Evolutionary conservation across 2,329 filamentous ascomycete genomes (phyloP), one percentile per base, ranked within the genome.

Genomic region (Leptosphaerulina australis): DNA sequence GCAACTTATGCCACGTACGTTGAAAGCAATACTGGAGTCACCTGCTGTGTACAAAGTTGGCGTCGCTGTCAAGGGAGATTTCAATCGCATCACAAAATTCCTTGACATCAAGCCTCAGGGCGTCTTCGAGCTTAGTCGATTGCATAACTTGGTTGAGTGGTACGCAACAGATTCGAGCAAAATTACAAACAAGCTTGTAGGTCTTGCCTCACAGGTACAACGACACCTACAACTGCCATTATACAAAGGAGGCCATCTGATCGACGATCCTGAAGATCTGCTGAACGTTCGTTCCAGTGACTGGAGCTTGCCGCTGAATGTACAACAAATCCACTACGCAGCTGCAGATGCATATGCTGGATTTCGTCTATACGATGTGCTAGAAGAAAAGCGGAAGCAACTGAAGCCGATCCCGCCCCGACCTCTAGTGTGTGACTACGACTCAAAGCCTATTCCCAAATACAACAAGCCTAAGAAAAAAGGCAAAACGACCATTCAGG

Each of bases 301-400:
- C 67, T 97, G 92, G 92, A 83, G 83, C 15, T 73, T 77, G 50
- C 64, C 75, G 0, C 74, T 97, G 24, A 78, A 76, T 29, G 72
- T 80, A 56, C 71, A 83, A 9, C 92, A 97, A 66, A 81, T 91
- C 12, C 73, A 81, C 81, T 93, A 81, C 76, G 72, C 91, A 14
- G 91, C 90, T 3, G 85, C 88, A 0, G 92, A 97, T 71, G 88
- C 91, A 0, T 97, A 96, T 68, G 91, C 91, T 22, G 87, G 88
- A 10, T 72, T 93, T 9, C 87, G 90, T 47, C 76, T 97, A 1
- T 96, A 84, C 64, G 78, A 90, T 52, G 79, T 81, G 1, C 76
- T 96, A 34, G 87, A 97, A 49, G 74, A 82, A 39, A 83, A 88
- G 62, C 81, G 92, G 12, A 78, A 83, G 59, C 75, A 77, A 5